Evolutionary conservation across 2,329 filamentous ascomycete genomes (phyloP).

Genomic region (Trichoderma sp.): DNA sequence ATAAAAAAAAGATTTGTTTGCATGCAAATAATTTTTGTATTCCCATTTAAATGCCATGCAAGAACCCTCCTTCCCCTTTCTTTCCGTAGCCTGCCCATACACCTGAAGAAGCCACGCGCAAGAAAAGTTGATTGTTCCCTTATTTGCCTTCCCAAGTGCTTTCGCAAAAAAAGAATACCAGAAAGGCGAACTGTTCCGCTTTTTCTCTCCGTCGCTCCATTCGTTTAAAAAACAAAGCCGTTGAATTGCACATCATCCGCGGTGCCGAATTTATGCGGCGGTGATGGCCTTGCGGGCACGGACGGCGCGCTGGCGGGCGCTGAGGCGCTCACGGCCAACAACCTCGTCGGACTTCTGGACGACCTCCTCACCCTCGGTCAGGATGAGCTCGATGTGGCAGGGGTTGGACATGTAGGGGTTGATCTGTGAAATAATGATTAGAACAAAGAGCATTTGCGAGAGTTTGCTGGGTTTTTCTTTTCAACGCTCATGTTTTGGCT

Average conservation of each 20-base stretch:
- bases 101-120: slow-evolving; percentile 44
- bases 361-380: slow-evolving; percentile 95
- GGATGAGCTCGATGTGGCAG: slow-evolving; percentile 99
- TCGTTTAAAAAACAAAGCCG: slow-evolving; percentile 9
- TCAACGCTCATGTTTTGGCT: neutral
- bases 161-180: slow-evolving; percentile 22
- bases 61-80: slow-evolving; percentile 24
- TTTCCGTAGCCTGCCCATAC: slow-evolving; percentile 41
- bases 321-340: slow-evolving; percentile 70
- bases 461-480: neutral
- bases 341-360: slow-evolving; percentile 93
- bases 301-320: slow-evolving; percentile 86
- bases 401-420: slow-evolving; percentile 99
- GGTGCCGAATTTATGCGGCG: slow-evolving; percentile 54
- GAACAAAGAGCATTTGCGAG: slow-evolving; percentile 15
- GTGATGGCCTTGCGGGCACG: slow-evolving; percentile 66
- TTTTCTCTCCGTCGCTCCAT: neutral
- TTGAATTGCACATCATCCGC: neutral
- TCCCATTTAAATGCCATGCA: slow-evolving; percentile 44
- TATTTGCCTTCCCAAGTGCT: slow-evolving; percentile 26
- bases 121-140: slow-evolving; percentile 22
- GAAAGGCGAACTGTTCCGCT: neutral
- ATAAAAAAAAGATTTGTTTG: slow-evolving; percentile 34
- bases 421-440: slow-evolving; percentile 64
- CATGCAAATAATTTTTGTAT: slow-evolving; percentile 35